Base-by-base conservation (phyloP, 805 yeast genomes). In the Saccharomycopsis olivae region DNA sequence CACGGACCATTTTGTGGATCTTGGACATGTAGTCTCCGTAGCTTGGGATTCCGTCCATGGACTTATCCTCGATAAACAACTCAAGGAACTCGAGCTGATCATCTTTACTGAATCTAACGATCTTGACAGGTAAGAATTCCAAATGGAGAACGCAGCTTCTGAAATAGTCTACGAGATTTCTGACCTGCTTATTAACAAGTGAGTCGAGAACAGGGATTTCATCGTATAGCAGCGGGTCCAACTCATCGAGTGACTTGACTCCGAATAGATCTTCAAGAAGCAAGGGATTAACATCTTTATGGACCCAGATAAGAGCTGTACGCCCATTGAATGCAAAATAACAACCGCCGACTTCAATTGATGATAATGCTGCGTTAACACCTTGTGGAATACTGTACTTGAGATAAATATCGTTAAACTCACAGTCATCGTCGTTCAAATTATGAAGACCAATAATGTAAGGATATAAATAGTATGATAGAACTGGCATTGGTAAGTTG, bases 251-350 rank as follows among this genome's bases (percentile, higher is more conserved):
- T 1, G 66, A 50, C 5, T 69, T 66, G 19, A 72, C 66, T 0
- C 89, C 95, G 52, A 89, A 77, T 41, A 92, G 58, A 56, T 88
- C 96, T 47, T 71, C 65, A 27, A 88, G 51, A 18, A 92, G 63
- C 43, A 74, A 57, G 8, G 79, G 74, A 49, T 79, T 76, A 0
- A 83, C 82, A 32, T 73, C 70, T 15, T 72, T 72, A 56, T 82
- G 85, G 31, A 88, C 62, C 75, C 83, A 80, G 28, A 88, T 61
- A 38, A 65, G 65, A 3, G 77, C 64, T 11, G 60, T 52, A 17
- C 62, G 64, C 15, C 94, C 89, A 51, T 84, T 74, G 62, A 82
- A 87, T 16, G 81, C 58, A 35, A 92, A 54, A 57, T 82, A 86
- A 6, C 83, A 87, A 5, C 95, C 94, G 32, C 86, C 85, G 39